Percentiles rank a stretch among this genome's conserved stretches.
These are phyloP conservation scores for Raffaelea albimanens DNA, from an alignment of 2,329 filamentous ascomycete species.

Conservation along the genomic window DNA sequence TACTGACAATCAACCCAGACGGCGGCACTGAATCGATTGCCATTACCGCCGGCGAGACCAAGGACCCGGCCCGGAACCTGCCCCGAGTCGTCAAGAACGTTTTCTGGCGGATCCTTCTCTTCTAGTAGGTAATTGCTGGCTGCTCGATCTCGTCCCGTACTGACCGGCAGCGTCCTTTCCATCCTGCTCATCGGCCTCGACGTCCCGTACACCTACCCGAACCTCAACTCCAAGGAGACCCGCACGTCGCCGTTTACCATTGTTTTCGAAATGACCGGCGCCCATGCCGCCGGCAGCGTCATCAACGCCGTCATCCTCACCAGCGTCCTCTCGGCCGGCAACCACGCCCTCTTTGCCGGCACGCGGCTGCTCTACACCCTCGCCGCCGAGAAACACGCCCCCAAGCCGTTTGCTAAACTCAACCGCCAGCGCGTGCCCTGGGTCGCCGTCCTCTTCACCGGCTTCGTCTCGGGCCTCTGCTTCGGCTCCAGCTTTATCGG, in stretches of 20 bases:
- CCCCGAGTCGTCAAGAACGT: slow-evolving; percentile 57
- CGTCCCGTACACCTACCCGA: slow-evolving; percentile 44
- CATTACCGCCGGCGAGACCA: slow-evolving; percentile 62
- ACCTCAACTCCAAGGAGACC: slow-evolving; percentile 30
- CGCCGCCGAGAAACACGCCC: slow-evolving; percentile 45
- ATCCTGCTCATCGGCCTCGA: slow-evolving; percentile 48
- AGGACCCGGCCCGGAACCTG: slow-evolving; percentile 49
- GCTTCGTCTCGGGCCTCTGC: slow-evolving; percentile 45
- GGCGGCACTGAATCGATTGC: slow-evolving; percentile 66
- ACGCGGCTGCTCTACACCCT: slow-evolving; percentile 48
- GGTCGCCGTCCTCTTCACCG: slow-evolving; percentile 44
- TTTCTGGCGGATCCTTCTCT: slow-evolving; percentile 52
- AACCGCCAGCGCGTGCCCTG: slow-evolving; percentile 42
- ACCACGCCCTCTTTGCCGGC: slow-evolving; percentile 48
- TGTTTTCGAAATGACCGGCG: slow-evolving; percentile 50
- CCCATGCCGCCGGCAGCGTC: slow-evolving; percentile 42
- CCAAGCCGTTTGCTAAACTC: slow-evolving; percentile 39
- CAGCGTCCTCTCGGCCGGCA: slow-evolving; percentile 47
- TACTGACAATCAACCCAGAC: too few relatives aligned
- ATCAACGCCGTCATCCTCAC: slow-evolving; percentile 54
- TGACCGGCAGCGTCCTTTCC: slow-evolving; percentile 26
- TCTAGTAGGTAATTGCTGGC: slow-evolving; percentile 24
- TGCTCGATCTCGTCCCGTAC: neutral
- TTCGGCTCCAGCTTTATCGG: slow-evolving; percentile 59
- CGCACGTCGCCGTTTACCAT: slow-evolving; percentile 52